Base-by-base conservation (phyloP, 768 basidiomycete genomes). In the Calvatia gigantea region DNA sequence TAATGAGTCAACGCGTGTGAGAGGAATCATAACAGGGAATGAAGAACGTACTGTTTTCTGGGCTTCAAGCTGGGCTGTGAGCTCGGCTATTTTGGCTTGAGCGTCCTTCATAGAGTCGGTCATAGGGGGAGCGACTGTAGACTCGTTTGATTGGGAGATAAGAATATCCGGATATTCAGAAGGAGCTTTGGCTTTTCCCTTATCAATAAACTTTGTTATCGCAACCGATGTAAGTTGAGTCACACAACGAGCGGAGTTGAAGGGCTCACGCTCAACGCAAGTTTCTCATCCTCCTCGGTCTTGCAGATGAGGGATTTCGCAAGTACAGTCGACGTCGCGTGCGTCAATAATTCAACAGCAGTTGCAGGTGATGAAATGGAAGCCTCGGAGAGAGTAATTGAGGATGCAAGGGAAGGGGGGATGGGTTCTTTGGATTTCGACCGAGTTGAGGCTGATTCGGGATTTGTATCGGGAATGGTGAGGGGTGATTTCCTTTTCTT, bases 161-260 rank as follows among this genome's bases (percentile, higher is more conserved):
- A 25, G 29, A 33, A 1, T 39, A 56, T 56, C 54, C 35, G 61
- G 60, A 6, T 65, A 61, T 31, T 64, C 63, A 19, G 70, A 64
- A 5, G 59, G 62, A 12, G 70, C 73, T 57, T 69, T 75, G 17
- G 69, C 70, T 55, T 78, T 77, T 41, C 74, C 74, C 58, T 78
- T 76, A 56, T 69, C 70, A 3, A 60, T 63, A n/a, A 62, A 64
- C 65, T 73, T n/a, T 41, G 52, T 57, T 23, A 39, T 28, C 15
- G n/a, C 14, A 21, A 27, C 58, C 31, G 45, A 23, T 38, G 49
- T 45, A 31, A 54, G 17, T 17, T 51, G 7, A 51, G 17, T 56
- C 32, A 33, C 21, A 29, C 7, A 33, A n/a, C 3, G 37, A 27
- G 21, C 28, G 12, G 23, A 7, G 46, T 42, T 19, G 19, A 25